Evolutionary conservation across 2,329 filamentous ascomycete genomes (phyloP), one percentile per base, ranked within the genome.

Genomic region (Colletotrichum sp.): DNA sequence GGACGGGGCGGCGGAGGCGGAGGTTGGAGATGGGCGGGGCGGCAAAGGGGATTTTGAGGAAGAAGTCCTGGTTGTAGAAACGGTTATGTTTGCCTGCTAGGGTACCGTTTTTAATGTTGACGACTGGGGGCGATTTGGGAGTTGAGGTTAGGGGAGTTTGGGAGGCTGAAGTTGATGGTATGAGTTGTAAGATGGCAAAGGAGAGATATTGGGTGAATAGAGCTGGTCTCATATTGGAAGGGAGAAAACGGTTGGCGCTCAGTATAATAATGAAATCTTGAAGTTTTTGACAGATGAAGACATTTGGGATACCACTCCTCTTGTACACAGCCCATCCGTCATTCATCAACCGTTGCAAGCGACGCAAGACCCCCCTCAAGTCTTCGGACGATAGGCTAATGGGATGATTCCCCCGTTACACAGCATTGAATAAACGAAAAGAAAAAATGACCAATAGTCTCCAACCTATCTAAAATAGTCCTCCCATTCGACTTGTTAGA

Each of bases 21-120:
- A 57, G 52, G 52, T 57, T 9, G 52, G 21, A 8, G 52, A 16
- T 15, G 52, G 52, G 52, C 12, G 52, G 21, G 13, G 64, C 52
- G 21, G 89, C 89, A 79, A 87, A 91, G 1, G 89, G 89, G 9
- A 91, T 86, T 3, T 85, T 86, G 7, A 88, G 79, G 77, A 89
- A 89, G 72, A 86, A 82, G 63, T 89, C 87, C 1, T 66, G 63
- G 52, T 0, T 0, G 52, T 57, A 57, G 52, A 16, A 9, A 1
- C 0, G 52, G 52, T 9, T 57, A 2, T 57, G 21, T 24, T 24
- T 26, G 52, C 52, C 52, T 15, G 52, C 52, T 6, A 57, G 21
- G 8, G 52, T 57, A 2, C 52, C 52, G 52, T 57, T 57, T 57
- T 1, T 57, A 1, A 57, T 18, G 21, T 8, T 57, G 52, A 57